These are phyloP conservation scores for Scutellaria minor DNA, from an alignment of 257 asterid genomes.

Conservation along the genomic window DNA sequence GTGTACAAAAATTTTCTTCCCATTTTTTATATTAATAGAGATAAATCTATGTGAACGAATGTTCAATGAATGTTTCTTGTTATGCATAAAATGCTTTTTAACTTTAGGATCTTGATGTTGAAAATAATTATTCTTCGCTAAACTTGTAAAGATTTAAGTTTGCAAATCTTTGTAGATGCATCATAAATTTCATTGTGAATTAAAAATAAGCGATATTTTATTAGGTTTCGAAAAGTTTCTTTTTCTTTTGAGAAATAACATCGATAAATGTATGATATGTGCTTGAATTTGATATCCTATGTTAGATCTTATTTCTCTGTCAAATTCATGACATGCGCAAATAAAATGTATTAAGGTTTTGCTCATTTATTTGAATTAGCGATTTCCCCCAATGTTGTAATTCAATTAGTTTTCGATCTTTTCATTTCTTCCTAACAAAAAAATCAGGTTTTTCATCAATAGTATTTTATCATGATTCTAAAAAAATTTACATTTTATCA, in stretches of 20 bases:
- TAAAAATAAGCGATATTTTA: neutral
- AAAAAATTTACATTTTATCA: too few relatives aligned
- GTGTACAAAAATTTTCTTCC: neutral
- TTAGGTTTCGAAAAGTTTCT: neutral
- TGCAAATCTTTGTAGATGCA: neutral
- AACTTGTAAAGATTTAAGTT: neutral
- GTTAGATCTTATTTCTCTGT: neutral
- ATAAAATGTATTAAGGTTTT: too few relatives aligned
- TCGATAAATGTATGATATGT: neutral
- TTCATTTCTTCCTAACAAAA: too few relatives aligned
- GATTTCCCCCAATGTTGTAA: too few relatives aligned
- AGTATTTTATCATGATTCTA: too few relatives aligned
- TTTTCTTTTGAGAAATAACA: neutral
- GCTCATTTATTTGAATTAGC: neutral
- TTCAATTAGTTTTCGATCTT: too few relatives aligned
- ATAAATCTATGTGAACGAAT: neutral
- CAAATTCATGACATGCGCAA: neutral
- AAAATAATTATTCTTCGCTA: neutral
- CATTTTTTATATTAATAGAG: neutral
- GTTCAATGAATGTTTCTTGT: neutral
- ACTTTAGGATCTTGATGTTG: neutral
- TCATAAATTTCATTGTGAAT: neutral
- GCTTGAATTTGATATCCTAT: neutral
- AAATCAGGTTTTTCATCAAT: too few relatives aligned
- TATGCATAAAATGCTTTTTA: neutral